Conservation (phyloP, 148 eudicot species). For the Rhododendron simsii region DNA sequence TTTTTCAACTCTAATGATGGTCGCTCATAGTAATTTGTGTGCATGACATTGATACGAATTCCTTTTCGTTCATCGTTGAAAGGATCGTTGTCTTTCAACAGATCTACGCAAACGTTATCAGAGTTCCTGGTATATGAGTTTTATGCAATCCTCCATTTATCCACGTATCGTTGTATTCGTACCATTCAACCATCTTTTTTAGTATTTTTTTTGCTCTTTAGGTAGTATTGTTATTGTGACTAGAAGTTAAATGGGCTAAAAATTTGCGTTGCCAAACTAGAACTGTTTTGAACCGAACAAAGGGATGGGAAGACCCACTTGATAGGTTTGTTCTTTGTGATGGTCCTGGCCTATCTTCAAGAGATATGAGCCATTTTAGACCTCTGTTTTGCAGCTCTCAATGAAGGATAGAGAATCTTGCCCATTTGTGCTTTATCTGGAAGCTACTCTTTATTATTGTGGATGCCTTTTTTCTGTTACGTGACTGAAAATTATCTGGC, state of each 20-base stretch:
- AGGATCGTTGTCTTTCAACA: background rate
- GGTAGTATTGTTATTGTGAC: background rate
- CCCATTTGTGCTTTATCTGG: background rate
- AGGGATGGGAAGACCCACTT: background rate
- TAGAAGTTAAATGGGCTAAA: background rate
- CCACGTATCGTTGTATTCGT: too few relatives aligned
- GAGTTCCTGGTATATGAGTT: background rate
- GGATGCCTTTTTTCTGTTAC: background rate
- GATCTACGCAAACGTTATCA: background rate
- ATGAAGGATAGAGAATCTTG: background rate
- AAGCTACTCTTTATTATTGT: background rate
- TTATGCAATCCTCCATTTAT: background rate
- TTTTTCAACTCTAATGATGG: too few relatives aligned
- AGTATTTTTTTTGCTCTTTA: background rate
- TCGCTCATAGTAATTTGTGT: background rate
- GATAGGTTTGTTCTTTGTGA: background rate
- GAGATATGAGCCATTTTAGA: background rate
- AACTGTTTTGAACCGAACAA: background rate
- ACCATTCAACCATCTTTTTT: too few relatives aligned
- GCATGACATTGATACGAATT: background rate
- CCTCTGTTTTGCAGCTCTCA: background rate
- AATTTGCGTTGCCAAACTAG: background rate
- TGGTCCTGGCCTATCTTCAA: slow-evolving; percentile 11
- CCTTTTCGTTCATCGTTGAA: background rate
- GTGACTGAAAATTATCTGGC: background rate